Conservation (phyloP, 441 rosid species). For the Pelargonium fulgidum region DNA sequence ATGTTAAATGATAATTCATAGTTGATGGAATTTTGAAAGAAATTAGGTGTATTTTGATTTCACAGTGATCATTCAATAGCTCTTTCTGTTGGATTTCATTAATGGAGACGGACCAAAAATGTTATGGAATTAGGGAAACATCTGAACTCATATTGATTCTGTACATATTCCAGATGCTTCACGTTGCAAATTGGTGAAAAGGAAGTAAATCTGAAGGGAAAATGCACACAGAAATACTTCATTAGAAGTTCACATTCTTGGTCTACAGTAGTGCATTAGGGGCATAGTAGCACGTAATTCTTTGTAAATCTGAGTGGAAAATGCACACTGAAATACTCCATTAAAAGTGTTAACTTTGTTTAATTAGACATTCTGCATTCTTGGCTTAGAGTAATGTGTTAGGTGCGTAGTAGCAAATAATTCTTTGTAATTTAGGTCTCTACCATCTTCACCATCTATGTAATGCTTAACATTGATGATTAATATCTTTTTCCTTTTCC, state of each 20-base stretch:
- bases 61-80: not conserved
- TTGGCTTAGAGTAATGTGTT: slow-evolving; percentile 3
- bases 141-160: not conserved
- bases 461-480: not conserved
- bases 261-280: not conserved
- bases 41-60: not conserved
- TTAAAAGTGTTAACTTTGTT: not conserved
- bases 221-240: not conserved
- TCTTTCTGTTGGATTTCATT: not conserved
- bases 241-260: not conserved
- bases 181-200: not conserved
- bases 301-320: not conserved
- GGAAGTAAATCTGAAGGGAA: not conserved
- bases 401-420: not conserved
- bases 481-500: not conserved
- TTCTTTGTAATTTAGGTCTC: not conserved
- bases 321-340: not conserved
- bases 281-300: not conserved
- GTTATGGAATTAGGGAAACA: not conserved
- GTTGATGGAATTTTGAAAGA: not conserved
- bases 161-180: not conserved
- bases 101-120: not conserved
- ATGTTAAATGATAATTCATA: not conserved
- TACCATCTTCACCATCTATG: not conserved
- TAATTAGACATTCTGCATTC: not conserved